Percentiles rank a stretch among this genome's conserved stretches.
Evolutionary conservation across 2,329 filamentous ascomycete species (phyloP).

Genomic region (Alternaria tenuissima): DNA sequence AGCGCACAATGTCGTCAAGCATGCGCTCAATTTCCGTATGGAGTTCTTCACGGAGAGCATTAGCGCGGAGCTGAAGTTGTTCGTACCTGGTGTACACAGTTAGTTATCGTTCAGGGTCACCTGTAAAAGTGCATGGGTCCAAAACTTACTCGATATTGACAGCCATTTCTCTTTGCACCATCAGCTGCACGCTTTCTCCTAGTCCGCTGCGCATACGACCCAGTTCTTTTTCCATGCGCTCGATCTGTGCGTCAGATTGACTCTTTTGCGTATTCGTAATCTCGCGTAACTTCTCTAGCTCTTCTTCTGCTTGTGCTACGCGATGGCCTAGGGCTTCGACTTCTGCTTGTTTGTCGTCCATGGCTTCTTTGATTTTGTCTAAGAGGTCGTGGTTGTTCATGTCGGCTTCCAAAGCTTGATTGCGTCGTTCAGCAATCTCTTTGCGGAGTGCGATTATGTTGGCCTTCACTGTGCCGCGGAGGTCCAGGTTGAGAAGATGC

Average conservation of each 20-base stretch:
- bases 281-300: slow-evolving; percentile 93
- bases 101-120: slow-evolving; percentile 3
- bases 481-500: slow-evolving; percentile 87
- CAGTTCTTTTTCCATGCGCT: slow-evolving; percentile 99
- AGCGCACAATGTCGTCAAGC: slow-evolving; percentile 96
- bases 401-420: slow-evolving; percentile 83
- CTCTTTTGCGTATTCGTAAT: slow-evolving; percentile 86
- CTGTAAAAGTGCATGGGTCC: background rate
- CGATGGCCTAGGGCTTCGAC: slow-evolving; percentile 91
- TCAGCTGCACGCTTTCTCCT: slow-evolving; percentile 84
- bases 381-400: slow-evolving; percentile 94
- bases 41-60: slow-evolving; percentile 90
- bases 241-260: slow-evolving; percentile 89
- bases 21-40: slow-evolving; percentile 96
- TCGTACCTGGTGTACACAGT: slow-evolving; percentile 73
- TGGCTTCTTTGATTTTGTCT: slow-evolving; percentile 93
- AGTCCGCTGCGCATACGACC: slow-evolving; percentile 87
- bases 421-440: slow-evolving; percentile 89
- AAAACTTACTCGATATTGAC: slow-evolving; percentile 86
- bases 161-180: slow-evolving; percentile 96
- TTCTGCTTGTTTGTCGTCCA: slow-evolving; percentile 93
- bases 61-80: slow-evolving; percentile 84
- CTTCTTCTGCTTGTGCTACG: slow-evolving; percentile 86
- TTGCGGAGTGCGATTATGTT: slow-evolving; percentile 81
- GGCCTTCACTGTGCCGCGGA: slow-evolving; percentile 82